Evolutionary conservation across 768 basidiomycete species (phyloP), one percentile per base, ranked within the genome.

Genomic region (Hericium rajendrae): DNA sequence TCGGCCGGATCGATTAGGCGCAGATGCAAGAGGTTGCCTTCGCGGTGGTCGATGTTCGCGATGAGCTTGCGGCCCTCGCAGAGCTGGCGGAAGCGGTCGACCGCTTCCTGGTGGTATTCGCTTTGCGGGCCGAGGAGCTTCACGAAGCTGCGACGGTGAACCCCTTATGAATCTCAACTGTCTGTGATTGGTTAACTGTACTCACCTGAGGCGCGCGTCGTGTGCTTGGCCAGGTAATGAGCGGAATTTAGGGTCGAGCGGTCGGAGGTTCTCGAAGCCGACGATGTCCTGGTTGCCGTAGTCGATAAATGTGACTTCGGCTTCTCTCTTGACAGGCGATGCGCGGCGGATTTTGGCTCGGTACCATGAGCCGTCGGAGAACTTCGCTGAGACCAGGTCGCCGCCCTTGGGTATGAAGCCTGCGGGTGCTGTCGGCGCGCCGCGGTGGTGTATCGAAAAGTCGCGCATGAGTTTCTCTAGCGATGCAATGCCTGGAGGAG

Each of bases 11-110:
- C 94, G 60, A 97, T 95, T 38, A 99, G 82, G 51, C 95, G 88
- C 55, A 99, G 81, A 70, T 97, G 93, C 28, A 94, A 75, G 1
- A 85, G 65, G 20, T 78, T 63, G 24, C 88, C 86, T 65, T 97
- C 95, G 65, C 77, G 84, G 66, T 86, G 80, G 70, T 99, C 97
- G 57, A 94, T 76, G 72, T 94, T 97, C n/a, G 94, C 97, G 51
- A 98, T 76, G n/a, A 98, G 78, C 66, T 94, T 94, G 54, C 93
- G 86, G n/a, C 91, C 92, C 71, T 94, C 93, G 62, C 88, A 90
- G 18, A 94, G 75, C 15, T 78, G 70, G 24, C 86, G 83, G 84
- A 97, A 97, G 52, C 90, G 85, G 52, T 91, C 86, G 51, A 93
- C 68, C 3, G 94, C 88, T 57, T 97, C 95, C 0, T 73, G 67